A percentile compares a stretch with the other conserved stretches of the same genome.
phyloP scores from a whole-genome alignment of 805 yeast species.

The Candida sakaeoensis region DNA sequence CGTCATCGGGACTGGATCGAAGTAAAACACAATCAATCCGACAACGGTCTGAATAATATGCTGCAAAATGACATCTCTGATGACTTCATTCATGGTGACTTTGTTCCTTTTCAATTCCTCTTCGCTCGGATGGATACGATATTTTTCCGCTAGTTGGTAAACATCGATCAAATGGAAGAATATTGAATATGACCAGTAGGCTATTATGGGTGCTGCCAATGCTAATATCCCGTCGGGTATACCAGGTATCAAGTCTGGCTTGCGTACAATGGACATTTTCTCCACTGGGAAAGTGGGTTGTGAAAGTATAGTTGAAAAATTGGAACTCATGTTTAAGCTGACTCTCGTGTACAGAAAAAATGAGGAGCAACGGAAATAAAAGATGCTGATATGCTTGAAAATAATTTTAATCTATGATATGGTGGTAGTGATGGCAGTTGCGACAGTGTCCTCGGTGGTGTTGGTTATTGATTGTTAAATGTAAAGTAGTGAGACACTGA shows the following conservation, averaged over 20 bases:
- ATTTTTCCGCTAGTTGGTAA: constrained; percentile 70
- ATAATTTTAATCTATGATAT: no score
- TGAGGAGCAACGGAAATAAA: neutral
- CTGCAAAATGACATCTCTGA: constrained; percentile 79
- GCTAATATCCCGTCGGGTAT: constrained; percentile 73
- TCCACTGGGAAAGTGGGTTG: constrained; percentile 10
- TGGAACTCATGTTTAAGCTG: constrained; percentile 1
- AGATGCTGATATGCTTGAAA: no score
- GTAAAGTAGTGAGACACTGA: no score
- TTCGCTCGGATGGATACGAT: constrained; percentile 88
- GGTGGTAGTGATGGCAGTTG: no score
- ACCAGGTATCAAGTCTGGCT: constrained; percentile 37
- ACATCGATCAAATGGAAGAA: constrained; percentile 75
- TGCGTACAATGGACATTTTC: constrained; percentile 1
- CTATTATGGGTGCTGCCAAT: constrained; percentile 68
- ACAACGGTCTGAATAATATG: constrained; percentile 77
- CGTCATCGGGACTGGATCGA: constrained; percentile 55
- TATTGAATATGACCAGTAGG: constrained; percentile 77
- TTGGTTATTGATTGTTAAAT: no score
- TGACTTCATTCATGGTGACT: constrained; percentile 64
- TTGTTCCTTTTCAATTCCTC: constrained; percentile 76
- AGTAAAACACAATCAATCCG: constrained; percentile 51
- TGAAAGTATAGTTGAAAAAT: constrained; percentile 15
- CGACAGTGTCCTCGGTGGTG: no score
- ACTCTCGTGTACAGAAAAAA: neutral